Evolutionary conservation across 2,329 filamentous ascomycete species (phyloP).

Genomic region (Penicillium sp.): DNA sequence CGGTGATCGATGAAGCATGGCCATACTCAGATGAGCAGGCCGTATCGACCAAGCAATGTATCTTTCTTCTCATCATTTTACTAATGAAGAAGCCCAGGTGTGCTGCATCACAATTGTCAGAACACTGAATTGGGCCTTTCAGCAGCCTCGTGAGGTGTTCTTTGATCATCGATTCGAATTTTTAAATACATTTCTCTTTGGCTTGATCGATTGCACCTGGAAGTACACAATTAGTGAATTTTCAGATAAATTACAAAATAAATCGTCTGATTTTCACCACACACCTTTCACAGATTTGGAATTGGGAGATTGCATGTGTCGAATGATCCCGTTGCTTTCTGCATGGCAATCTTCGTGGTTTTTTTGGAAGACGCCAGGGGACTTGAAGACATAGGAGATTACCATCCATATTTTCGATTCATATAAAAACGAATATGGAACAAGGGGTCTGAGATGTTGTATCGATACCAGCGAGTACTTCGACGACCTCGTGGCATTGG

Average conservation of each 20-base stretch:
- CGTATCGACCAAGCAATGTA: neutral
- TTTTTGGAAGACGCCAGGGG: too few relatives aligned
- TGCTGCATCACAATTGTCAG: neutral
- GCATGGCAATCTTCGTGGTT: neutral
- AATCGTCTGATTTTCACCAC: neutral
- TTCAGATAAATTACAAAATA: neutral
- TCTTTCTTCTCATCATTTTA: neutral
- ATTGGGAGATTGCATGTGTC: neutral
- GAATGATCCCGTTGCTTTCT: neutral
- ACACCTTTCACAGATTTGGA: neutral
- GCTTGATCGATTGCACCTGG: neutral
- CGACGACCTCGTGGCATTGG: neutral
- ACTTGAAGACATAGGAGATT: neutral
- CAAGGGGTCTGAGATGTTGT: too few relatives aligned
- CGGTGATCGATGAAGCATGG: too few relatives aligned
- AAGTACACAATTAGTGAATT: neutral
- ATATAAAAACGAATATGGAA: too few relatives aligned
- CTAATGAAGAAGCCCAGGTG: neutral
- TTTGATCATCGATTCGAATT: neutral
- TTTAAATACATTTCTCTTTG: neutral
- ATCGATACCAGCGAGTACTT: neutral
- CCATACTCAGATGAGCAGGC: too few relatives aligned
- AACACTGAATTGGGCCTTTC: too few relatives aligned
- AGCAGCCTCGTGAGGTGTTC: neutral
- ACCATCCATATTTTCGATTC: neutral